A percentile compares a stretch with the other conserved stretches of the same genome.
Evolutionary conservation across 1,284 basidiomycete genomes (phyloP).

Genomic region (Porogramme epimiltina): DNA sequence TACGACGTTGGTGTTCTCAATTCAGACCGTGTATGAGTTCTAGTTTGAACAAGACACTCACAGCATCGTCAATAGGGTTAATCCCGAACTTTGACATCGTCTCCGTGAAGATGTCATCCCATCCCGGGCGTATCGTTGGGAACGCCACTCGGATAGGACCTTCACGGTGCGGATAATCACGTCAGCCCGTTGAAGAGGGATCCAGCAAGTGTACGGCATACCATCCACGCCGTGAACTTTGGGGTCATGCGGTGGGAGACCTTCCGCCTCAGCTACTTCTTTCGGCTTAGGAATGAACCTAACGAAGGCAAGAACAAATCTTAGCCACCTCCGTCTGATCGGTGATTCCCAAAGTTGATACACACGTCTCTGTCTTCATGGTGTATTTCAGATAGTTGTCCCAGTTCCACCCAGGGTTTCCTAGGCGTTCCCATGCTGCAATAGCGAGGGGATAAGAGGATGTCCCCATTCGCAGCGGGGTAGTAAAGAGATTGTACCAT

Average conservation of each 20-base stretch:
- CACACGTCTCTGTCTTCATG: constrained; percentile 33
- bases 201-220: not conserved
- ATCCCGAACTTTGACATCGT: not conserved
- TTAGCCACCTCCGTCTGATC: too few species aligned
- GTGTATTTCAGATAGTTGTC: constrained; percentile 36
- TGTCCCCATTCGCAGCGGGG: too few species aligned
- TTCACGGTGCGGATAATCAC: not conserved
- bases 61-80: not conserved
- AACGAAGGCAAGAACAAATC: too few species aligned
- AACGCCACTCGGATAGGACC: constrained; percentile 3
- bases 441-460: too few species aligned
- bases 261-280: not conserved
- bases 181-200: too few species aligned
- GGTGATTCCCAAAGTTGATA: too few species aligned
- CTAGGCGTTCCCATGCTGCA: constrained; percentile 33
- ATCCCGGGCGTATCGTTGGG: constrained; percentile 8
- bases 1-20: not conserved
- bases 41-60: too few species aligned
- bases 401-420: constrained; percentile 47
- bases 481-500: constrained; percentile 25
- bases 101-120: not conserved
- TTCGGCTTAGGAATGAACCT: constrained; percentile 4
- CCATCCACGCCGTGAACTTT: constrained; percentile 8
- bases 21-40: too few species aligned
- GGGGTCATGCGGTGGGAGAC: constrained; percentile 1